Conservation (phyloP, 169 alveolate genomes). For the Neospora caninum region DNA sequence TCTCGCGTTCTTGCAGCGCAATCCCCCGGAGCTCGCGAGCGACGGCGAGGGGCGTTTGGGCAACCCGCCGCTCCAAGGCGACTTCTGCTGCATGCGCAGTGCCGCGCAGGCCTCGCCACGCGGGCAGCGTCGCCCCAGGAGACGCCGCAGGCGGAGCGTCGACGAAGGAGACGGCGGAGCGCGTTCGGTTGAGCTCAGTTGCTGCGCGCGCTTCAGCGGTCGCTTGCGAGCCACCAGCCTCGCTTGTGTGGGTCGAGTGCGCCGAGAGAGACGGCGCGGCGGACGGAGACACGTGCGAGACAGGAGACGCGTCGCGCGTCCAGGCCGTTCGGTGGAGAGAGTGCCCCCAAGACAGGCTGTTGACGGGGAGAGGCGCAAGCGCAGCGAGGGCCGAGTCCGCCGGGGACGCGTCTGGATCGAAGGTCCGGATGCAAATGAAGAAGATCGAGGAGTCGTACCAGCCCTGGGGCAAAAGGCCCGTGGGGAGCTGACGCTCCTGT, state of each 20-base stretch:
- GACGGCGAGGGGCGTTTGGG: not conserved
- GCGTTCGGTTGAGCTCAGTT: not conserved
- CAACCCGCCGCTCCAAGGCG: not conserved
- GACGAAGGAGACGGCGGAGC: not conserved
- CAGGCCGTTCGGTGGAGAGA: no score
- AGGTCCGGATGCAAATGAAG: slow-evolving; percentile 63
- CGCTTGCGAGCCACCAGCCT: no score
- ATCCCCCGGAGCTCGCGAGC: not conserved
- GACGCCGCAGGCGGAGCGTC: not conserved
- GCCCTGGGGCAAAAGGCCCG: slow-evolving; percentile 75
- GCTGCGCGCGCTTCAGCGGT: not conserved
- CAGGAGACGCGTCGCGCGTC: no score
- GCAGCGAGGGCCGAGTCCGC: slow-evolving; percentile 53
- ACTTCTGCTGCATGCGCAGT: not conserved
- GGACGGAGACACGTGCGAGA: no score
- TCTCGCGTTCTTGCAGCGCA: not conserved
- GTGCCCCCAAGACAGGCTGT: slow-evolving; percentile 24
- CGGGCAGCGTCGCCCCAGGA: not conserved
- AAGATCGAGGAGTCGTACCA: slow-evolving; percentile 74
- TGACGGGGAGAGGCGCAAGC: slow-evolving; percentile 53
- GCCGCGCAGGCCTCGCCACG: not conserved
- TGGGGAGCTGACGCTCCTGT: slow-evolving; percentile 71
- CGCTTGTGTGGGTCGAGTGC: no score
- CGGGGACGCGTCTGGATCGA: slow-evolving; percentile 5
- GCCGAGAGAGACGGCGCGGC: no score